Conservation (phyloP, 768 basidiomycete genomes). For the Tulasnella sp. region DNA sequence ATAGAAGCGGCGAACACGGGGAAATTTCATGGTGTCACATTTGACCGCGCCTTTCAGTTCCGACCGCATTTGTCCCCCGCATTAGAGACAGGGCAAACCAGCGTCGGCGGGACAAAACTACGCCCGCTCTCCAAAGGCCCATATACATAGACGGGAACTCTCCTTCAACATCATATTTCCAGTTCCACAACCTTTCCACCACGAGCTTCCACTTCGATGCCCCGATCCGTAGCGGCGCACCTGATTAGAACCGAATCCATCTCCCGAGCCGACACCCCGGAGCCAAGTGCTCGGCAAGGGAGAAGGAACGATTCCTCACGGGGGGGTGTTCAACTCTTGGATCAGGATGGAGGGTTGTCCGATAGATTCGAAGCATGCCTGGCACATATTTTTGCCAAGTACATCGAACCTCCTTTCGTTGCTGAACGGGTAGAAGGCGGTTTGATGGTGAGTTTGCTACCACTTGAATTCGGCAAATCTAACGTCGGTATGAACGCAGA, state of each 20-base stretch:
- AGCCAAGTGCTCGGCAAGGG: constrained; percentile 53
- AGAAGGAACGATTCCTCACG: constrained; percentile 39
- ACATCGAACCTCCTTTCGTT: constrained; percentile 44
- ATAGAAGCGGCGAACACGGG: neutral
- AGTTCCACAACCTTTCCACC: neutral
- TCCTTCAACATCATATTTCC: neutral
- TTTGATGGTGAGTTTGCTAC: neutral
- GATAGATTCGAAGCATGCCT: constrained; percentile 62
- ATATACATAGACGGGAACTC: neutral
- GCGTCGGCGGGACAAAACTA: neutral
- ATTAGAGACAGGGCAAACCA: neutral
- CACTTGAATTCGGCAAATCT: constrained; percentile 25
- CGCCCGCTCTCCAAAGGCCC: neutral
- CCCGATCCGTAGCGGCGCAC: neutral
- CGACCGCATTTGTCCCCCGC: neutral
- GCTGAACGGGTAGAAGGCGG: neutral
- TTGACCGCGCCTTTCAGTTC: neutral
- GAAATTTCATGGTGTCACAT: neutral
- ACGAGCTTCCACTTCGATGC: neutral
- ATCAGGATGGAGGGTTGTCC: constrained; percentile 62
- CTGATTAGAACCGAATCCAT: neutral
- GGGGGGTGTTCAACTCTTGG: constrained; percentile 50
- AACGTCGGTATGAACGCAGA: neutral
- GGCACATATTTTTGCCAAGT: constrained; percentile 71
- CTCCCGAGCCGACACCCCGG: constrained; percentile 49